Base-by-base conservation (phyloP, 306 rosid species). In the Glycine tomentella region DNA sequence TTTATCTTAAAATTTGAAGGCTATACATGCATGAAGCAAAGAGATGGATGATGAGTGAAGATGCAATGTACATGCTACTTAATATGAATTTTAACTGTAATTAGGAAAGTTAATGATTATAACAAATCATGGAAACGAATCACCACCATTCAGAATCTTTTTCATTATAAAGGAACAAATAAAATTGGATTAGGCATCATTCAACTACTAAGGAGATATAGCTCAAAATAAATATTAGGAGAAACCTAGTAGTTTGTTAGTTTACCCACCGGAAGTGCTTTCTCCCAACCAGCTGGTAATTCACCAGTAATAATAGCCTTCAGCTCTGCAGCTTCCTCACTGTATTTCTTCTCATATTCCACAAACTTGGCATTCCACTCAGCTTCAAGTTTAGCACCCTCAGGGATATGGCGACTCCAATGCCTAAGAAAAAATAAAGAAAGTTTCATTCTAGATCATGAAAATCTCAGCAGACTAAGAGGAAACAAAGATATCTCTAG, bases 301-400 rank as follows among this genome's bases (percentile, higher is more conserved):
- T 89, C 91, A 25, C 97, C 98, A 17, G 0, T 84, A 66, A 86
- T 64, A 80, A 96, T 90, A 59, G 87, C 75, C 84, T 93, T 93
- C 81, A 96, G 83, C 80, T 92, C 98, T 51, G 92, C 86, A 58
- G 97, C 98, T 73, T 96, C 99, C 72, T 90, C 99, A 3, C 71
- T 36, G 74, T 93, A 93, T 86, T 96, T 93, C 92, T 96, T 93
- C 90, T 90, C 92, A 80, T 96, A 96, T 76, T 86, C 97, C 59
- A 92, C 90, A 82, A 93, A 96, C 86, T 93, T 93, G 45, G 97
- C 90, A 82, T 89, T 93, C 99, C 99, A 96, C 73, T 90, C 91
- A 63, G 95, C 95, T 87, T 96, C 98, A 70, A 92, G 88, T 59
- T 90, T 87, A 62, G 97, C 85, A 52, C 99, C 99, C 6, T 80